Conservation (phyloP, 2,329 filamentous ascomycete species). For the Sporothrix inflata region DNA sequence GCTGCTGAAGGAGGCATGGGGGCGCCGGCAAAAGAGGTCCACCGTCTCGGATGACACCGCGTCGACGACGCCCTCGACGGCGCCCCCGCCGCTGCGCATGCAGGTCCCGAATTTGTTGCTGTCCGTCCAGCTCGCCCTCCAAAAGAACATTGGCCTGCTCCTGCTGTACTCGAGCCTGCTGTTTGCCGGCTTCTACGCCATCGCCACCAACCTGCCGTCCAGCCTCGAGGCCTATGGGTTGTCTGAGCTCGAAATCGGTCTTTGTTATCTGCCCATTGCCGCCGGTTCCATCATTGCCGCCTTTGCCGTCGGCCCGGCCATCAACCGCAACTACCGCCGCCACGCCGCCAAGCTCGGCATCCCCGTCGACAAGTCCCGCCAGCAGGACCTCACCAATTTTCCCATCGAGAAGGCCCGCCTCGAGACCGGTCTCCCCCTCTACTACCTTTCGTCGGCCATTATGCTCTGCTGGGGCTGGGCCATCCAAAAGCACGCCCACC, state of each 20-base stretch:
- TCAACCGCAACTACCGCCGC: conserved; percentile 70
- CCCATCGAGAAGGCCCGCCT: conserved; percentile 57
- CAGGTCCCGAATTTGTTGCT: conserved; percentile 70
- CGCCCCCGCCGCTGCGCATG: conserved; percentile 29
- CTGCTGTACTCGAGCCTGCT: conserved; percentile 50
- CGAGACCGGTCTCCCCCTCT: conserved; percentile 54
- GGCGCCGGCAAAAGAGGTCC: neutral
- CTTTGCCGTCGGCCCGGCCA: conserved; percentile 53
- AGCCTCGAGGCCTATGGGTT: conserved; percentile 58
- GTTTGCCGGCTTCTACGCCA: conserved; percentile 55
- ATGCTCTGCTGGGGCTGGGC: conserved; percentile 59
- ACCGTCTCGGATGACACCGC: neutral
- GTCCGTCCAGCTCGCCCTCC: conserved; percentile 77
- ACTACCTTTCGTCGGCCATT: conserved; percentile 53
- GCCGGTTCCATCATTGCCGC: conserved; percentile 54
- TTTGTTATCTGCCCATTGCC: conserved; percentile 58
- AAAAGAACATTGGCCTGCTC: conserved; percentile 72
- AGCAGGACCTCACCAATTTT: conserved; percentile 53
- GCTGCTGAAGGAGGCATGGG: conserved; percentile 26
- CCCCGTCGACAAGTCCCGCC: conserved; percentile 55
- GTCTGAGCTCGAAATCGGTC: conserved; percentile 57
- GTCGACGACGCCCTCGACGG: neutral
- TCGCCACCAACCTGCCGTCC: conserved; percentile 50
- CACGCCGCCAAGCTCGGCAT: conserved; percentile 59
- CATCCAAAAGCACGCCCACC: conserved; percentile 45